phyloP scores from a whole-genome alignment of 1,284 basidiomycete genomes.

The Cutaneotrichosporon sp. region DNA sequence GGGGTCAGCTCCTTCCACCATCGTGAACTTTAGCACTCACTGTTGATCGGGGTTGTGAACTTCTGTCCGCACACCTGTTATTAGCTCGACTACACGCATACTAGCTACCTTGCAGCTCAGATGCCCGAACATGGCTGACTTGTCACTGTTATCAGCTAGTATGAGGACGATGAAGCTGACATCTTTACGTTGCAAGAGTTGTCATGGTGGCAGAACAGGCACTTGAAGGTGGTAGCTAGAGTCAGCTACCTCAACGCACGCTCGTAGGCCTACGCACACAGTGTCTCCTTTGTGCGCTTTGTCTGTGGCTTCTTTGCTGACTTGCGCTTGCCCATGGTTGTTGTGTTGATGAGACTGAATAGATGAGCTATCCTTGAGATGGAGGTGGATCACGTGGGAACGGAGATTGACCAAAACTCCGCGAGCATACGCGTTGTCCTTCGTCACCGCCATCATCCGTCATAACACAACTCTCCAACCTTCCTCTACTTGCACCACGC shows the following conservation, averaged over 20 bases:
- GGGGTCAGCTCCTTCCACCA: constrained; percentile 5
- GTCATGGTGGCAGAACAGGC: constrained; percentile 51
- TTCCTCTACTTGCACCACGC: constrained; percentile 10
- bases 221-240: constrained; percentile 51
- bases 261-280: constrained; percentile 29
- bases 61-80: constrained; percentile 41
- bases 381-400: neutral
- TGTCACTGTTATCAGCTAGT: constrained; percentile 36
- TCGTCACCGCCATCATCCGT: constrained; percentile 6
- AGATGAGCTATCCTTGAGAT: neutral
- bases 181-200: constrained; percentile 47
- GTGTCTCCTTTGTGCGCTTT: constrained; percentile 39
- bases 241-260: constrained; percentile 6
- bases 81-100: neutral
- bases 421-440: constrained; percentile 27
- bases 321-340: constrained; percentile 52
- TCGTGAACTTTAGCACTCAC: constrained; percentile 25
- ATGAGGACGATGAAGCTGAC: constrained; percentile 24
- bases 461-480: neutral
- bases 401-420: constrained; percentile 34
- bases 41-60: constrained; percentile 45
- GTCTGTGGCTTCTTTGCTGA: constrained; percentile 46
- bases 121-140: constrained; percentile 42
- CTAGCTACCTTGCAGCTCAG: constrained; percentile 39
- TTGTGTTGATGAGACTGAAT: neutral